Percentiles rank a stretch among this genome's conserved stretches.
Conservation (phyloP, 257 asterid genomes). For the Hygrophila difformis region DNA sequence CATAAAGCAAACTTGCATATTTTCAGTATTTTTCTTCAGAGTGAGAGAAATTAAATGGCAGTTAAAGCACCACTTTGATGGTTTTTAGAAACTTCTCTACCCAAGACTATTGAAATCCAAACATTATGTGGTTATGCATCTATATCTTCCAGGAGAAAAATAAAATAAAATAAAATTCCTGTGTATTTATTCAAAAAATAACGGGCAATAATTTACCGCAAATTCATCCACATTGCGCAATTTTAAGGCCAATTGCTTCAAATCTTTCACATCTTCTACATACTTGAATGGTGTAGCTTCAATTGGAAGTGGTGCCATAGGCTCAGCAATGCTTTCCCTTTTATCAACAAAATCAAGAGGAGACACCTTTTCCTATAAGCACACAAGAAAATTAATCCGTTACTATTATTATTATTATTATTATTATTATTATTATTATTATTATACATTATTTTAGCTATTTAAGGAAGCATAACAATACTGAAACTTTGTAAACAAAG, state of each 20-base stretch:
- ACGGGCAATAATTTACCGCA: conserved; percentile 51
- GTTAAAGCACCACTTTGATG: no score
- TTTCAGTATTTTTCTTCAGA: background rate
- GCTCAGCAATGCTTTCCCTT: conserved; percentile 31
- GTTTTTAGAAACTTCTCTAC: background rate
- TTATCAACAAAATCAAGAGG: conserved; percentile 64
- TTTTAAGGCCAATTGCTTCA: conserved; percentile 73
- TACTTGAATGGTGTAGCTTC: conserved; percentile 65
- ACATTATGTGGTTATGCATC: background rate
- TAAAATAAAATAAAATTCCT: no score
- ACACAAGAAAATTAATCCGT: conserved; percentile 10
- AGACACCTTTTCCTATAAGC: conserved; percentile 56
- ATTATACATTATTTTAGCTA: no score
- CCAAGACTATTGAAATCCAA: conserved; percentile 3
- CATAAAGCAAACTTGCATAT: background rate
- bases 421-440: no score
- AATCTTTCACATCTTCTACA: conserved; percentile 83
- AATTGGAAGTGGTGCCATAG: conserved; percentile 59
- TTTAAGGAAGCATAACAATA: conserved; percentile 3
- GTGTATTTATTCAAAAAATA: no score
- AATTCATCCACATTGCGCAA: conserved; percentile 67
- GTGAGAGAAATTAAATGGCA: background rate
- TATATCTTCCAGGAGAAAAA: background rate
- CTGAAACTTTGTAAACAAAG: background rate
- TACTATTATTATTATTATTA: no score